Evolutionary conservation across 768 basidiomycete species (phyloP), one percentile per base, ranked within the genome.

Genomic region (Gloeophyllum trabeum): DNA sequence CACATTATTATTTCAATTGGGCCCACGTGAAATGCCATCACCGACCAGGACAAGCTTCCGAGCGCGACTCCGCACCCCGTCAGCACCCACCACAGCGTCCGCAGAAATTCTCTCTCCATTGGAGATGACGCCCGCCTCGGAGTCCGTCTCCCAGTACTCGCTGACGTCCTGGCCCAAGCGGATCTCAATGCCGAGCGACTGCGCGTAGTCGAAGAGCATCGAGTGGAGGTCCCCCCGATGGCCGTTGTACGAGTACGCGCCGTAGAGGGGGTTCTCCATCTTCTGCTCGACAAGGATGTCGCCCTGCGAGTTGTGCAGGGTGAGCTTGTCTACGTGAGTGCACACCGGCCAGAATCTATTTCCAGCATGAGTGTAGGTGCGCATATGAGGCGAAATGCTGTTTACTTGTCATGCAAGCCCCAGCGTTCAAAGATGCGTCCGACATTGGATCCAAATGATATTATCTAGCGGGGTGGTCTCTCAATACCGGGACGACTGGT

Each of bases 221-320:
- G 44, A 22, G 41, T 53, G 48, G 21, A 62, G 40, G 41, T 55
- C 53, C 35, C 44, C 54, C 34, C 52, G 58, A 47, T 56, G 51
- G 16, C 52, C 57, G 42, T 55, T 51, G 46, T 56, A 54, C 24
- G 45, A 41, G 48, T 48, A 48, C 41, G 49, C 47, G 34, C 45
- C 51, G 38, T 40, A 51, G 24, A 35, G 41, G 24, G 39, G 44
- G 23, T 26, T 42, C 37, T 44, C 39, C 46, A 48, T 41, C 26
- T 36, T 44, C 41, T 58, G 54, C 36, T 46, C 47, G 13, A 42
- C 39, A 35, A 55, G 39, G 35, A 48, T 40, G 18, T 52, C 46
- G 25, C 56, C 49, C 36, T 48, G 35, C 45, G 43, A 51, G 47
- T 54, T 53, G 45, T 51, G 43, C 35, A 48, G 40, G 34, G 43